phyloP scores from a whole-genome alignment of 2,329 filamentous ascomycete species.

The Paecilomyces variotii region DNA sequence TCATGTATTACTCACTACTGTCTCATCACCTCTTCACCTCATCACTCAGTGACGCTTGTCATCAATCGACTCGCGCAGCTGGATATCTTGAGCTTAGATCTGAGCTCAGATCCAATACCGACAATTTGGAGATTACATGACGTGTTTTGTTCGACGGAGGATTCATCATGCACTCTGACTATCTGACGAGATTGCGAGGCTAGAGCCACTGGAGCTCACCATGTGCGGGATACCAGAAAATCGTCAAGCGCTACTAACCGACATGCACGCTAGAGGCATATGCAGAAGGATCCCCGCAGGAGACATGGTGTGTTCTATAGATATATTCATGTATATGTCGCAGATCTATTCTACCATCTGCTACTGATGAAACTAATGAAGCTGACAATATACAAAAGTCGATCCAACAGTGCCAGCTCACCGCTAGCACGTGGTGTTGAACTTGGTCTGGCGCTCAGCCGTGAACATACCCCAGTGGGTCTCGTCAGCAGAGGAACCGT shows the following conservation, averaged over 20 bases:
- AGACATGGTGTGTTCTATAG: not conserved
- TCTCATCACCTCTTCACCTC: not conserved
- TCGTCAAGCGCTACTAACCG: no score
- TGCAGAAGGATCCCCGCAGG: not conserved
- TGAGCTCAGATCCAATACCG: no score
- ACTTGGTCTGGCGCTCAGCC: slow-evolving; percentile 52
- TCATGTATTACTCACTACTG: not conserved
- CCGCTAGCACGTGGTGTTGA: slow-evolving; percentile 39
- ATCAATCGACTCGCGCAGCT: no score
- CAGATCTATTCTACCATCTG: not conserved
- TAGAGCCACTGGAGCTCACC: no score
- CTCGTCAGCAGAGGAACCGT: slow-evolving; percentile 55
- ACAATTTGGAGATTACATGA: no score
- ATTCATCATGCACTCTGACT: no score
- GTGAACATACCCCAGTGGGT: slow-evolving; percentile 63
- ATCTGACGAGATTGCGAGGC: no score
- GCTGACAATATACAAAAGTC: not conserved
- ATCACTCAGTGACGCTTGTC: not conserved
- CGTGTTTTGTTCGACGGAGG: no score
- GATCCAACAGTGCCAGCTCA: slow-evolving; percentile 2
- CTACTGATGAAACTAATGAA: not conserved
- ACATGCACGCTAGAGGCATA: not conserved
- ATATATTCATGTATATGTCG: not conserved
- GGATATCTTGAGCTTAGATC: no score
- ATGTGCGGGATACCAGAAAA: no score